Conservation (phyloP, 2,329 filamentous ascomycete genomes). For the Clonostachys solani region DNA sequence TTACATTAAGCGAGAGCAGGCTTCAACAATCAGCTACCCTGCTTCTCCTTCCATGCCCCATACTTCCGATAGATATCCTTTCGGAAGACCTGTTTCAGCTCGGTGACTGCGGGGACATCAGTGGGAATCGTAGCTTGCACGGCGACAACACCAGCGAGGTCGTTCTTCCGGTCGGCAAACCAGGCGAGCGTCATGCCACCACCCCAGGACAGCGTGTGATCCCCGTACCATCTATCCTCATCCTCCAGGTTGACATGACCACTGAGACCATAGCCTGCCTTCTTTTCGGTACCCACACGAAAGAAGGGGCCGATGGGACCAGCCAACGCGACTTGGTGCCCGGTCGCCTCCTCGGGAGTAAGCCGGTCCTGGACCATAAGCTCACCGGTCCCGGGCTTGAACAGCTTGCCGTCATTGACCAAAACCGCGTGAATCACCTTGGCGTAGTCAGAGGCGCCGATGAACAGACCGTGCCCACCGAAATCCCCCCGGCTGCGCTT, state of each 20-base stretch:
- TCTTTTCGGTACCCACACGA: constrained; percentile 23
- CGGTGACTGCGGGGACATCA: constrained; percentile 7
- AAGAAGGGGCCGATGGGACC: constrained; percentile 27
- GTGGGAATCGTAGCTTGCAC: constrained; percentile 30
- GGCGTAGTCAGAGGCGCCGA: constrained; percentile 30
- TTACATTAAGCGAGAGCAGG: too few relatives aligned
- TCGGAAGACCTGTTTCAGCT: constrained; percentile 35
- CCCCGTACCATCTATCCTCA: constrained; percentile 35
- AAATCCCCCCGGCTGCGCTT: constrained; percentile 26
- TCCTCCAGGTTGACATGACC: constrained; percentile 34
- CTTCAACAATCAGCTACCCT: too few relatives aligned
- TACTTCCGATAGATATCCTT: constrained; percentile 33
- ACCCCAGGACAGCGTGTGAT: constrained; percentile 37
- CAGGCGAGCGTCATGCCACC: constrained; percentile 39
- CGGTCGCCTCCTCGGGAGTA: constrained; percentile 13
- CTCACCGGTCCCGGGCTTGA: constrained; percentile 32
- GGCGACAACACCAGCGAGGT: constrained; percentile 34
- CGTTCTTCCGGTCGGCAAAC: constrained; percentile 44
- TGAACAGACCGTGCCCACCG: constrained; percentile 38
- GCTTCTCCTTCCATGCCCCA: background rate
- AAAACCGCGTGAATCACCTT: constrained; percentile 40
- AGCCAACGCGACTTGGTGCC: constrained; percentile 17
- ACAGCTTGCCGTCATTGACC: constrained; percentile 40
- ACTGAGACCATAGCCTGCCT: constrained; percentile 32
- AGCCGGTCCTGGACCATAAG: constrained; percentile 45